Base-by-base conservation (phyloP, 768 basidiomycete species). In the Lactarius vividus region DNA sequence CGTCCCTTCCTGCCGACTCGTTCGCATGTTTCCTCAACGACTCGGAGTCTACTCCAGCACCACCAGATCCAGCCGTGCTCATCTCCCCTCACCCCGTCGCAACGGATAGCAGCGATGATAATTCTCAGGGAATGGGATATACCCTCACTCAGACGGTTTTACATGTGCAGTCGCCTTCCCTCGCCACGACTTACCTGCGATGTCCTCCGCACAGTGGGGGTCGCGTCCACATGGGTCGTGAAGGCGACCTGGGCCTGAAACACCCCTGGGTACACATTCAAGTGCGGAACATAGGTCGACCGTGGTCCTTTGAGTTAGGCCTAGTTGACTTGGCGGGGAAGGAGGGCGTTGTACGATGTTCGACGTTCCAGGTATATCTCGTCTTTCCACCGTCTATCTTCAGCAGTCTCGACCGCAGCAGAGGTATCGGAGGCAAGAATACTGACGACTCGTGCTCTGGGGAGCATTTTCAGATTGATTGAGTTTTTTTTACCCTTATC, bases 201-300 rank as follows among this genome's bases (percentile, higher is more conserved):
- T 86, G 82, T 70, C 91, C 91, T 18, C 78, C 82, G 26, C 67
- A 53, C 64, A 53, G 57, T 28, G 59, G 53, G 52, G 44, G 56
- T 59, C 53, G 28, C 16, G 20, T 33, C 60, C 54, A 57, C 39
- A 61, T 65, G 42, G 68, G 69, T 56, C 49, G 69, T 39, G 59
- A 63, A 28, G 64, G 62, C 39, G 80, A 78, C 35, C 76, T 92
- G 55, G 86, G 85, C 18, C 73, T 92, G 61, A 86, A 83, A 72
- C 88, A 88, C 71, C 79, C 85, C 8, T 92, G 90, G 88, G 73
- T 93, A 62, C 88, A 92, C 72, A 55, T 92, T 9, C 91, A 93
- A 74, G 85, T 88, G 54, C 85, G 89, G 57, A 82, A 87, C 72
- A 64, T 92, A 72, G 83, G 82, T 49, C 79, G 83, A 63, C 84